Conservation (phyloP, 805 yeast genomes). For the Saitoella complicata region DNA sequence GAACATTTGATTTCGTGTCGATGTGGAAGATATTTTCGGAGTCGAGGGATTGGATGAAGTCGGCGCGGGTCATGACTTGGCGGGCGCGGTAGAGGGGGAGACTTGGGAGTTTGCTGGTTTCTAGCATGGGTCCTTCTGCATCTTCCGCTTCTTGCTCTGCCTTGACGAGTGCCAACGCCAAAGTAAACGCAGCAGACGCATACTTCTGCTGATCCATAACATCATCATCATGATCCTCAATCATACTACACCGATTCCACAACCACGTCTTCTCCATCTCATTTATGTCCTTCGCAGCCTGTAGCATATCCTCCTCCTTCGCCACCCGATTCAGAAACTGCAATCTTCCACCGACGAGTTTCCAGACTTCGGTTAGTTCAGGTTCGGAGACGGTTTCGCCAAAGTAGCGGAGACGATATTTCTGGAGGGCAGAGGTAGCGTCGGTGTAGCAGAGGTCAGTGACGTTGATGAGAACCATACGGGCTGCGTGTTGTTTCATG, state of each 20-base stretch:
- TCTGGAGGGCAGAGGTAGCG: constrained; percentile 34
- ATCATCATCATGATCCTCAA: constrained; percentile 80
- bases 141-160: constrained; percentile 1
- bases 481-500: constrained; percentile 51
- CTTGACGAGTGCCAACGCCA: constrained; percentile 39
- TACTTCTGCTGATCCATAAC: constrained; percentile 75
- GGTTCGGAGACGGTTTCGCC: constrained; percentile 26
- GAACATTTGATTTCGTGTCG: constrained; percentile 50
- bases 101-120: constrained; percentile 34
- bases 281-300: constrained; percentile 27
- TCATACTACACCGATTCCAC: constrained; percentile 60
- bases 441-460: constrained; percentile 39
- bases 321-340: constrained; percentile 65
- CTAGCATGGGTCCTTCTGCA: background rate
- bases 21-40: constrained; percentile 64
- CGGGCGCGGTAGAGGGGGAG: constrained; percentile 72
- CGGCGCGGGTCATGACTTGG: constrained; percentile 73
- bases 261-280: constrained; percentile 79
- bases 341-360: constrained; percentile 68
- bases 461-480: constrained; percentile 56
- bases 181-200: constrained; percentile 53
- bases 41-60: constrained; percentile 60
- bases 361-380: constrained; percentile 39
- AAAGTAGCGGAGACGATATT: constrained; percentile 27
- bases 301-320: constrained; percentile 32